These are phyloP conservation scores for Alternaria brassicicola DNA, from an alignment of 2,329 filamentous ascomycete genomes.

Conservation along the genomic window DNA sequence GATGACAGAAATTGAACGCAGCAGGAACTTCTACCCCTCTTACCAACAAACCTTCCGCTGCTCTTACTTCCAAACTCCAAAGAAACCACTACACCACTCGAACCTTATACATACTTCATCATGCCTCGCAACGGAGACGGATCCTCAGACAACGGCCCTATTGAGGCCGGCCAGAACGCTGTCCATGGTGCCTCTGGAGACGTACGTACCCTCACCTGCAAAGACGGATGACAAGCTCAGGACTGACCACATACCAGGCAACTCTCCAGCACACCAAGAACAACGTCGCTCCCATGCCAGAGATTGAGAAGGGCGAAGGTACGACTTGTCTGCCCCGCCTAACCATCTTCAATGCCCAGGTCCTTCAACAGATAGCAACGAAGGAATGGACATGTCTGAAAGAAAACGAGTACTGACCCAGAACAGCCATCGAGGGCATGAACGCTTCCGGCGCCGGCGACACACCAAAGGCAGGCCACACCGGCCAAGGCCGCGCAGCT, in stretches of 20 bases:
- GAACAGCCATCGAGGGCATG: constrained; percentile 41
- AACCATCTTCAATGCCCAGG: not conserved
- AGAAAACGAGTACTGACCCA: not conserved
- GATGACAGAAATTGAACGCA: not conserved
- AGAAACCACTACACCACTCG: not conserved
- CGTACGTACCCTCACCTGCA: constrained; percentile 24
- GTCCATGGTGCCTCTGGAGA: constrained; percentile 47
- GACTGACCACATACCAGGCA: constrained; percentile 16
- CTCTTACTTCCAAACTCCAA: not conserved
- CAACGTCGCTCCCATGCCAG: constrained; percentile 49
- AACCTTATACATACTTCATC: constrained; percentile 10
- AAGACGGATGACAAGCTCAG: not conserved
- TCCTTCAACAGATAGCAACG: not conserved
- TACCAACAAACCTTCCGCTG: not conserved
- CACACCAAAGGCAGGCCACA: constrained; percentile 16
- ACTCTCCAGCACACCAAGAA: constrained; percentile 47
- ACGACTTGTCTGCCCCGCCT: constrained; percentile 13
- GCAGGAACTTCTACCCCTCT: not conserved
- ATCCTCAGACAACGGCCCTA: constrained; percentile 49
- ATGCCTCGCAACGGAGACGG: constrained; percentile 53
- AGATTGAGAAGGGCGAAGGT: constrained; percentile 49
- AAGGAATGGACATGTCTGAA: not conserved
- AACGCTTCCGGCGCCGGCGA: constrained; percentile 44
- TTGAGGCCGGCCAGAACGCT: constrained; percentile 43
- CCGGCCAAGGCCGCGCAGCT: constrained; percentile 22